phyloP scores from a whole-genome alignment of 176 grass and related monocot species.

The Juncus inflexus region DNA sequence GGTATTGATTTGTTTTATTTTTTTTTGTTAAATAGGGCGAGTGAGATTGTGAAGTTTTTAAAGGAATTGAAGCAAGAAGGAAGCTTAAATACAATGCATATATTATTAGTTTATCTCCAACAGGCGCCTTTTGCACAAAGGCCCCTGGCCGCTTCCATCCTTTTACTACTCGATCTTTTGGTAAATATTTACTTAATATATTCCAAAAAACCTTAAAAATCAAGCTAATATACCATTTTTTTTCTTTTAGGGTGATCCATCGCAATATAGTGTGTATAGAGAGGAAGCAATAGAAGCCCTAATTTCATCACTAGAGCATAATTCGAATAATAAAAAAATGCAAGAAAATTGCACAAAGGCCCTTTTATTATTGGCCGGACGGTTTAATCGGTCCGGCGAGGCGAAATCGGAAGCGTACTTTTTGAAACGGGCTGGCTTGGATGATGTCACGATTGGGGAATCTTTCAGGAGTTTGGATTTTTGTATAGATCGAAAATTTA shows the following conservation, averaged over 20 bases:
- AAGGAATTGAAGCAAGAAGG: conserved; percentile 66
- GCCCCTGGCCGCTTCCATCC: conserved; percentile 70
- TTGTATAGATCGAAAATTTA: conserved; percentile 48
- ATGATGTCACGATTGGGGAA: conserved; percentile 51
- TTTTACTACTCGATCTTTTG: conserved; percentile 90
- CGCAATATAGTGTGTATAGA: conserved; percentile 77
- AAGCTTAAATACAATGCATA: conserved; percentile 86
- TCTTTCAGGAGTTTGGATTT: conserved; percentile 77
- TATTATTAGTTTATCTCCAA: conserved; percentile 87
- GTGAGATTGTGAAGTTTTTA: conserved; percentile 59
- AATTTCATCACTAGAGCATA: conserved; percentile 52
- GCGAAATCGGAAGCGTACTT: conserved; percentile 69
- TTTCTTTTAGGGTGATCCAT: conserved; percentile 81
- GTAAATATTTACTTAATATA: conserved; percentile 34
- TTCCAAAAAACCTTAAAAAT: background rate
- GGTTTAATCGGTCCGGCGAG: conserved; percentile 72
- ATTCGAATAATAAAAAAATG: conserved; percentile 54
- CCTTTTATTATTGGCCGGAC: conserved; percentile 69
- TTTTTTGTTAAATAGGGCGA: conserved; percentile 58
- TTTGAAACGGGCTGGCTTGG: conserved; percentile 72
- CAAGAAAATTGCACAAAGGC: conserved; percentile 77
- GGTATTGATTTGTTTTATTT: conserved; percentile 20
- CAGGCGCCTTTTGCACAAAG: conserved; percentile 71
- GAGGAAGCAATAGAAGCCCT: conserved; percentile 82
- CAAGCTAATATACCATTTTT: conserved; percentile 17